Base-by-base conservation (phyloP, 2,329 filamentous ascomycete genomes). In the Ascochyta pisi region DNA sequence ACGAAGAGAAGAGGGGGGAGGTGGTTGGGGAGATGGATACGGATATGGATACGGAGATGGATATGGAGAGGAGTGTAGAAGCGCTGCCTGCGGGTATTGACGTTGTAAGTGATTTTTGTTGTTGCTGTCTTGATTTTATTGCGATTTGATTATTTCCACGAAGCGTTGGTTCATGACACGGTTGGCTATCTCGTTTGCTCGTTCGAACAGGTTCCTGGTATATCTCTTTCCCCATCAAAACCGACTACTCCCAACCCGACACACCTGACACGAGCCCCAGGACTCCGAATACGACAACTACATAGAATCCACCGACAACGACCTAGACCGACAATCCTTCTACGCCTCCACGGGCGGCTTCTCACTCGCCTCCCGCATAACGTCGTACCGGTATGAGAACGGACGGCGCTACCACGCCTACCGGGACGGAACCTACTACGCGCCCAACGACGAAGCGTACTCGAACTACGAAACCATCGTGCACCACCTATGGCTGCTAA, bases 331-430 rank as follows among this genome's bases (percentile, higher is more conserved):
- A 12, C 47, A 54, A 24, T 69, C 69, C 42, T 52, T 57, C 31
- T 71, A 68, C 48, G 63, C 65, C 38, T 70, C 67, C 59, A 50
- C 62, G 15, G 76, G 73, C 45, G 73, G 67, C 13, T 67, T 67
- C 50, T 77, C 75, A 13, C 61, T 79, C 49, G 76, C 75, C 9
- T 75, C 75, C 16, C 73, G 67, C 22, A 69, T 76, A 13, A 78
- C 73, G 2, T 67, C 67, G 45, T 78, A 77, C 63, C 71, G 76
- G 54, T 73, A 73, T 54, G 72, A 76, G 50, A 75, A 75, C 51
- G 72, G 73, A 8, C 57, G 73, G 13, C 58, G 72, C 19, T 76
- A 76, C 48, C 72, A 76, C 50, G 66, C 70, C 6, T 75, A 66
- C 57, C 64, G 71, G 63, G 59, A 75, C 15, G 72, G 72, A 23